Base-by-base conservation (phyloP, 2,329 filamentous ascomycete genomes). In the Cryphonectria carpinicola region DNA sequence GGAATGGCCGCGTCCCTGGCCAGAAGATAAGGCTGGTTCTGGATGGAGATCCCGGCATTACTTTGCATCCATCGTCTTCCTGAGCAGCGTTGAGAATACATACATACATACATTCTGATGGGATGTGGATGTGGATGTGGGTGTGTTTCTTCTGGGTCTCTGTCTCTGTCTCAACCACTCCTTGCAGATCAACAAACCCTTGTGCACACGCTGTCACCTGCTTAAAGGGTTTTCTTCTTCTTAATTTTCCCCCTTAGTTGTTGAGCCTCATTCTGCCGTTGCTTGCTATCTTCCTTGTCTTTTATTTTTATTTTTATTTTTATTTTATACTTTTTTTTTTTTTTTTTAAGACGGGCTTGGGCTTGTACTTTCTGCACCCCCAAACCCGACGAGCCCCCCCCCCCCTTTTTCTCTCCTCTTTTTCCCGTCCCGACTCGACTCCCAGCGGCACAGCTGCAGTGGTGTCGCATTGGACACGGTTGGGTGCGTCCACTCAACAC, bases 141-240 rank as follows among this genome's bases (percentile, higher is more conserved):
- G 46, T n/a, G 19, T n/a, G 19, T n/a, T 49, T 49, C 22, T 35
- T n/a, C 58, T 39, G 58, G 22, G 32, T 32, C 32, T 32, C 32
- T 32, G 2, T 32, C 32, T 39, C 58, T 58, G 25, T 25, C 46
- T 52, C 1, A 13, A 39, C 37, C 52, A 17, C 32, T 61, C 19
- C 22, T 61, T 61, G 58, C 58, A 61, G 58, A 35, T 39, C 32
- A 13, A 61, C 32, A 32, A 32, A 32, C 35, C 58, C 58, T 61
- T 61, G 58, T 14, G 11, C 58, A 61, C 58, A 61, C 58, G 58
- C 35, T 61, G 58, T 61, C 58, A 22, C 32, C 25, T 35, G 17
- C 58, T 39, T 61, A 22, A 35, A 22, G 17, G 3, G 22, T 35
- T 60, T 35, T 37, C 22, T 60, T 54, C 5, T 28, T 54, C 25